These are phyloP conservation scores for Carex pumila DNA, from an alignment of 176 grass and related monocot genomes.

Conservation along the genomic window DNA sequence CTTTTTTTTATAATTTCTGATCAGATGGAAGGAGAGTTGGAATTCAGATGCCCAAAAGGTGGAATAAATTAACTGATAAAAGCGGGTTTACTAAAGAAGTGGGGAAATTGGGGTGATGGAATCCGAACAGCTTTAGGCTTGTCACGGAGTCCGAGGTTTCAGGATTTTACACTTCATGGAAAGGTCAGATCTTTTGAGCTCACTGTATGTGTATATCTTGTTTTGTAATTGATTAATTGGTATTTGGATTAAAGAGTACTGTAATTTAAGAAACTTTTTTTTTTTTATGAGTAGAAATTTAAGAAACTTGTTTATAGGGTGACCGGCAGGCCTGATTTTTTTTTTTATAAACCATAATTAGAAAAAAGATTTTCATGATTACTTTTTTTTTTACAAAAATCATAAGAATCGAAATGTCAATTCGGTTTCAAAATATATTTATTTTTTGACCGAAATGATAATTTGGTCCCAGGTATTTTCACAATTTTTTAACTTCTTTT, in stretches of 20 bases:
- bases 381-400: no score
- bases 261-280: background rate
- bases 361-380: no score
- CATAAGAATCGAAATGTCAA: no score
- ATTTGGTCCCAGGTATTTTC: no score
- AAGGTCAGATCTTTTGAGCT: background rate
- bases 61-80: slow-evolving; percentile 11
- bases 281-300: no score
- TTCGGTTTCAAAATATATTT: no score
- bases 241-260: background rate
- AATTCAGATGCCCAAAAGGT: background rate
- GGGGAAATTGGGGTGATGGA: slow-evolving; percentile 23
- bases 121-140: slow-evolving; percentile 20
- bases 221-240: background rate
- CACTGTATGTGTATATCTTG: background rate
- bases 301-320: no score
- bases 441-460: no score
- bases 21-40: background rate
- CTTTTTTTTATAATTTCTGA: background rate
- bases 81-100: background rate
- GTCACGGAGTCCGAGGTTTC: slow-evolving; percentile 27
- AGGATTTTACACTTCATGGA: slow-evolving; percentile 2
- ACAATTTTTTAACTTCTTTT: no score
- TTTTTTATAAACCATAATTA: no score
- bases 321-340: no score